Conservation (phyloP, 805 yeast species). For the Starmerella tilneyi region DNA sequence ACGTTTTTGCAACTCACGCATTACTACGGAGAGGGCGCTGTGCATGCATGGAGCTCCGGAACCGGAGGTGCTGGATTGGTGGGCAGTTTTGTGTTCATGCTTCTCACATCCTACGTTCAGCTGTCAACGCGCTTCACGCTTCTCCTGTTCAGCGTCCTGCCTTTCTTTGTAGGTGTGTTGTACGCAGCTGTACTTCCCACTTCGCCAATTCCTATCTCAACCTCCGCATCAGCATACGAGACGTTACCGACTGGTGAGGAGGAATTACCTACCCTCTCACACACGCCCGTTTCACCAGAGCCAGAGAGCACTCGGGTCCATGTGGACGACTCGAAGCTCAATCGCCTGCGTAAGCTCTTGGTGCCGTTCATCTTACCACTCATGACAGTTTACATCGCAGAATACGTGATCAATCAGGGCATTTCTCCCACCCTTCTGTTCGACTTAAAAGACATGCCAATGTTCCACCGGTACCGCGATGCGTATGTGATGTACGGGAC, state of each 20-base stretch:
- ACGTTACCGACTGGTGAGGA: background rate
- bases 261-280: background rate
- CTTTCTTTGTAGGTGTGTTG: constrained; percentile 28
- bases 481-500: constrained; percentile 87
- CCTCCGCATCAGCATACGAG: background rate
- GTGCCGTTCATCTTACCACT: constrained; percentile 67
- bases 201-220: constrained; percentile 11
- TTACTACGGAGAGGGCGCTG: constrained; percentile 47
- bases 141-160: constrained; percentile 42
- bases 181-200: constrained; percentile 30
- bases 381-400: constrained; percentile 71
- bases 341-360: constrained; percentile 29
- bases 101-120: constrained; percentile 59
- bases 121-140: constrained; percentile 47
- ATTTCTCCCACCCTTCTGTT: constrained; percentile 79
- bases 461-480: constrained; percentile 59
- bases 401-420: constrained; percentile 85
- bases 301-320: background rate
- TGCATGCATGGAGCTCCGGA: constrained; percentile 86
- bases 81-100: constrained; percentile 60
- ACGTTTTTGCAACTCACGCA: constrained; percentile 84
- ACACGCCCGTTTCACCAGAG: background rate
- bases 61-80: constrained; percentile 92
- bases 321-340: no score
- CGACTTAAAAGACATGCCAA: constrained; percentile 58